Conservation (phyloP, 2,329 filamentous ascomycete genomes). For the Ilyonectria destructans region DNA sequence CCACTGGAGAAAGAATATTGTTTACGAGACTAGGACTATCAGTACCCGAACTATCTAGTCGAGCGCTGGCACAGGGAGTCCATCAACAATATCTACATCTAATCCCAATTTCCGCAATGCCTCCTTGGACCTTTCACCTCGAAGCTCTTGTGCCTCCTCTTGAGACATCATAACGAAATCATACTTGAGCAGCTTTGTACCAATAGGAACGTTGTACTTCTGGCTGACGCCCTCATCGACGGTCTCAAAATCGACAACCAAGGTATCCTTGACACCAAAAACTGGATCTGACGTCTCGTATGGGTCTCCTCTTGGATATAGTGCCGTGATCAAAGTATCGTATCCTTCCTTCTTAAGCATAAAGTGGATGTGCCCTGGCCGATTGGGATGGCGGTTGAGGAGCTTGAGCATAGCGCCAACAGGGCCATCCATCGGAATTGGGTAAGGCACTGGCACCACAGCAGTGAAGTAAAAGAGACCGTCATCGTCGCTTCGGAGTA, state of each 20-base stretch:
- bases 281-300: conserved; percentile 90
- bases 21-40: too few relatives aligned
- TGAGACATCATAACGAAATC: conserved; percentile 34
- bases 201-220: conserved; percentile 23
- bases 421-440: conserved; percentile 87
- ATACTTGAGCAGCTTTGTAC: conserved; percentile 23
- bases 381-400: conserved; percentile 80
- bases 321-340: conserved; percentile 59
- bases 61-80: too few relatives aligned
- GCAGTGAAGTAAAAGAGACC: conserved; percentile 82
- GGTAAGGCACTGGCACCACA: conserved; percentile 88
- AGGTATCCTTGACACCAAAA: conserved; percentile 87
- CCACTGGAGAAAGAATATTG: too few relatives aligned
- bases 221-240: conserved; percentile 20
- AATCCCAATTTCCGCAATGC: conserved; percentile 21
- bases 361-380: conserved; percentile 88
- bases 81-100: too few relatives aligned
- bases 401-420: conserved; percentile 80
- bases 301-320: conserved; percentile 84
- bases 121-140: conserved; percentile 26
- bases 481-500: conserved; percentile 48
- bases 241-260: conserved; percentile 73
- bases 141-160: conserved; percentile 25
- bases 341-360: conserved; percentile 76
- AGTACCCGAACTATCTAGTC: too few relatives aligned